Percentiles rank a stretch among this genome's conserved stretches.
These are phyloP conservation scores for Plasmodium gallinaceum DNA, from an alignment of 169 alveolate species.

Conservation along the genomic window DNA sequence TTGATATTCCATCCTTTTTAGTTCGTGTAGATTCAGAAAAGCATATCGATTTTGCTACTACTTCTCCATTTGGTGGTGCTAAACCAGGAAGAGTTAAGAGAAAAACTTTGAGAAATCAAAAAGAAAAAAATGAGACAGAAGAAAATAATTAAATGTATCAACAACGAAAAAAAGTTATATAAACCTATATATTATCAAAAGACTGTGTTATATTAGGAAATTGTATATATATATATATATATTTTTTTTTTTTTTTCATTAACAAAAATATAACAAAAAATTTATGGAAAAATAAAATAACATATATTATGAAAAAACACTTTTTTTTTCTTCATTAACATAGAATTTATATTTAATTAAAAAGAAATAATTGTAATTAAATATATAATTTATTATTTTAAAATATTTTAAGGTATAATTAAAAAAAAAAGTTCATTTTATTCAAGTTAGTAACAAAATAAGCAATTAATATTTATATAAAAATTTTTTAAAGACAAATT, in stretches of 20 bases:
- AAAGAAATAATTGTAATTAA: too few species aligned
- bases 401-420: too few species aligned
- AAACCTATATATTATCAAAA: neutral
- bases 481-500: too few species aligned
- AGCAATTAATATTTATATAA: too few species aligned
- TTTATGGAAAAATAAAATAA: too few species aligned
- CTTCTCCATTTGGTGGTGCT: constrained; percentile 98
- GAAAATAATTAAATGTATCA: neutral
- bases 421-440: too few species aligned
- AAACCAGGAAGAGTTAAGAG: constrained; percentile 97
- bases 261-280: too few species aligned
- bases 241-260: neutral
- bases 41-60: constrained; percentile 96
- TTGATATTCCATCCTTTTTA: constrained; percentile 98
- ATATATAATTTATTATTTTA: too few species aligned
- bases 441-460: too few species aligned
- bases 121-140: constrained; percentile 43
- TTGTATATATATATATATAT: constrained; percentile 3
- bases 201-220: neutral
- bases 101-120: constrained; percentile 87
- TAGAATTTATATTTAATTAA: too few species aligned
- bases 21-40: constrained; percentile 99
- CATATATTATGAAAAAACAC: too few species aligned
- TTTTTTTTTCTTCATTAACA: too few species aligned
- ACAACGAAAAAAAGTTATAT: neutral